Evolutionary conservation across 1,284 basidiomycete genomes (phyloP), one percentile per base, ranked within the genome.

Genomic region (Hypsizygus ulmarius): DNA sequence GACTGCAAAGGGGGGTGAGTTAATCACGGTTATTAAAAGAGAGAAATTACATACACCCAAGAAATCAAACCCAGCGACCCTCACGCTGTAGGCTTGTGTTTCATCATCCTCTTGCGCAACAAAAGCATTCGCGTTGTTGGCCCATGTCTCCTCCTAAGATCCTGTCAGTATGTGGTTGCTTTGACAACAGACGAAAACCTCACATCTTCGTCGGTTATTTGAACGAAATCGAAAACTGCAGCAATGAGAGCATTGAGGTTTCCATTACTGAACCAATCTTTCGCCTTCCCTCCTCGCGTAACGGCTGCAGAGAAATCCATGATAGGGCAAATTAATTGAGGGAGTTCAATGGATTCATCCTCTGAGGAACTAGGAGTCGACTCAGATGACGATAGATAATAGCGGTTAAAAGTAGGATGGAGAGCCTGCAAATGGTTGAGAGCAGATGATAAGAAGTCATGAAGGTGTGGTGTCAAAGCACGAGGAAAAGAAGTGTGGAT

Each of bases 21-120:
- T 50, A 38, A 39, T 39, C 7, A 38, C 16, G 19, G 10, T 12
- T 27, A 38, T 28, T n/a, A 37, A 18, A n/a, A 50, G 34, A 55
- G 29, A 47, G n/a, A n/a, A n/a, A 1, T 12, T 18, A 27, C 79
- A 55, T 65, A 95, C 92, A 33, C 79, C 78, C 34, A 97, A 70
- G 21, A 97, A 67, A 60, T 97, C 96, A 56, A 93, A 86, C 3
- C 87, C 85, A 3, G 90, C 87, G 8, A 92, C 80, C 32, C 96
- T 81, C 37, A 94, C 78, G 52, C 88, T 90, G 63, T 93, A 95
- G 0, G 77, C 65, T 43, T 90, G 79, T 1, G 85, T 86, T 55
- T 97, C 93, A 58, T 97, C 96, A 53, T 97, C 93, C 61, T 97
- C 95, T 59, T 97, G 93, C 16, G 89, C 87, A 18, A 98, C 86